phyloP scores from a whole-genome alignment of 1,284 basidiomycete genomes.

The Trichosporon sp. region DNA sequence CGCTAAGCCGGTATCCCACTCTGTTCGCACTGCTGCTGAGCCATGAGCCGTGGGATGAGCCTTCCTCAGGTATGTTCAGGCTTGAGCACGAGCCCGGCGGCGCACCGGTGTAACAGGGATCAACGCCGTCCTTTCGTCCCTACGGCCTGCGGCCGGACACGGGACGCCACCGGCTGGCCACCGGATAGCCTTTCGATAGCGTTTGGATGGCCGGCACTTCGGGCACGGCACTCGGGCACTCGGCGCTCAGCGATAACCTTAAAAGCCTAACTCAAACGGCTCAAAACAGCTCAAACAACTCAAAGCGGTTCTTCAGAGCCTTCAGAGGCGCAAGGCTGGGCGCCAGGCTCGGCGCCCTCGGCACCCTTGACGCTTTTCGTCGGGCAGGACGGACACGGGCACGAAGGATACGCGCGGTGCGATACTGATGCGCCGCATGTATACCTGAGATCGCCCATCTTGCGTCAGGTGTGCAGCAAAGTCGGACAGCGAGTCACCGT shows the following conservation, averaged over 20 bases:
- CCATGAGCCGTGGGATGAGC: not conserved
- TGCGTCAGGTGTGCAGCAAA: no score
- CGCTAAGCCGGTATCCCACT: no score
- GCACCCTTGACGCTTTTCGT: no score
- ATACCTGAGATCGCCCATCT: no score
- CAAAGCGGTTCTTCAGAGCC: not conserved
- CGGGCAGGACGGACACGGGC: no score
- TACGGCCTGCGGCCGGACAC: not conserved
- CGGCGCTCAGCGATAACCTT: slow-evolving; percentile 1
- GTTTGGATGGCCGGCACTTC: not conserved
- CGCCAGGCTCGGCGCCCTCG: not conserved
- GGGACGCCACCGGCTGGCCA: not conserved
- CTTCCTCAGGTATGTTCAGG: not conserved
- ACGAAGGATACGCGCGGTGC: no score
- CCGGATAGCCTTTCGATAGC: no score
- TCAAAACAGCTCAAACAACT: not conserved
- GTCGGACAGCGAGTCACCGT: no score
- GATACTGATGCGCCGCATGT: no score
- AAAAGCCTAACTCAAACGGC: slow-evolving; percentile 7
- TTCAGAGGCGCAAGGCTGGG: not conserved
- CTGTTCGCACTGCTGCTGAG: no score
- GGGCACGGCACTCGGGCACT: not conserved
- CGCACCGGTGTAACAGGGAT: no score
- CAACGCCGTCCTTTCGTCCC: no score
- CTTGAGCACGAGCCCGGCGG: not conserved